Percentiles rank a stretch among this genome's conserved stretches.
These are phyloP conservation scores for Alternaria triticimaculans DNA, from an alignment of 2,329 filamentous ascomycete genomes.

Conservation along the genomic window DNA sequence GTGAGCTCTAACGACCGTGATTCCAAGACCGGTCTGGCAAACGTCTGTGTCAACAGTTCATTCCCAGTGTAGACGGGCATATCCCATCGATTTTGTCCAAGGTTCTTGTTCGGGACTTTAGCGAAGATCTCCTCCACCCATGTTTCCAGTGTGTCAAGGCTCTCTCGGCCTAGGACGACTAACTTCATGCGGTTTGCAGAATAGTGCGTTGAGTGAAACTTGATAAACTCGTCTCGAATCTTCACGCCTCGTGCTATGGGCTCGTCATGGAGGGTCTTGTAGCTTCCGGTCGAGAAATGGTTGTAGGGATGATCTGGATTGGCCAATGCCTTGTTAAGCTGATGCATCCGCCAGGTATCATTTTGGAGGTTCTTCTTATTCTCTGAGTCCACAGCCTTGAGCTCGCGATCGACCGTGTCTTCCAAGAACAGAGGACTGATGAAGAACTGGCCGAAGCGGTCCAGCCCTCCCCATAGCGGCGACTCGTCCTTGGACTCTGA, in stretches of 20 bases:
- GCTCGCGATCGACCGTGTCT: conserved; percentile 83
- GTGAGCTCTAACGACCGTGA: conserved; percentile 77
- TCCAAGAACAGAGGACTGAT: conserved; percentile 85
- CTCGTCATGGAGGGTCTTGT: conserved; percentile 82
- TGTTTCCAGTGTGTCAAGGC: conserved; percentile 78
- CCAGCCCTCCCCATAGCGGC: conserved; percentile 81
- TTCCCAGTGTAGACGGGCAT: conserved; percentile 65
- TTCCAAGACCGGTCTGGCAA: conserved; percentile 92
- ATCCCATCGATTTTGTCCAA: conserved; percentile 73
- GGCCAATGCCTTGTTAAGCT: conserved; percentile 86
- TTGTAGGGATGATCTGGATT: conserved; percentile 88
- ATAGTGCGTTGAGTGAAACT: conserved; percentile 88
- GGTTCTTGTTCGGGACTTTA: conserved; percentile 79
- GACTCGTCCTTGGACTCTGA: conserved; percentile 53
- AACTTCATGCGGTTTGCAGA: conserved; percentile 95
- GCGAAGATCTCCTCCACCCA: conserved; percentile 89
- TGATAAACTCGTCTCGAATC: conserved; percentile 88
- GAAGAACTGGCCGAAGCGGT: conserved; percentile 94
- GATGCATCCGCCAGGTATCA: conserved; percentile 85
- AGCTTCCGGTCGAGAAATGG: conserved; percentile 90
- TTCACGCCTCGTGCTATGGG: conserved; percentile 82
- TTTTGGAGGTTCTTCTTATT: conserved; percentile 98
- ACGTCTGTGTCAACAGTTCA: conserved; percentile 74
- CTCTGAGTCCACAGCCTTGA: conserved; percentile 90
- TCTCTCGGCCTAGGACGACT: conserved; percentile 81